phyloP scores from a whole-genome alignment of 2,329 filamentous ascomycete genomes.

The Hypoxylon sp. region DNA sequence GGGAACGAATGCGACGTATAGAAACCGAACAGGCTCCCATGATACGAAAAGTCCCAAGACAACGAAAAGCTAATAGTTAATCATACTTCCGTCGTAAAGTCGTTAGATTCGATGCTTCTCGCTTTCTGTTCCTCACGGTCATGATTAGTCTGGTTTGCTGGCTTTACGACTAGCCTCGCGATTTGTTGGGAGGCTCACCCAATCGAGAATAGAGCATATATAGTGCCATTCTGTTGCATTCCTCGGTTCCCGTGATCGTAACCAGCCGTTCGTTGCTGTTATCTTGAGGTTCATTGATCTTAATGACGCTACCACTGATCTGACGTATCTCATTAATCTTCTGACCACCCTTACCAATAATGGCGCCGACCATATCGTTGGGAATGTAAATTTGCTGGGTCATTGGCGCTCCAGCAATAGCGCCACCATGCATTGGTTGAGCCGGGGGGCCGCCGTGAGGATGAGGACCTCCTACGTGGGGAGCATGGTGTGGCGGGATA shows the following conservation, averaged over 20 bases:
- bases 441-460: constrained; percentile 76
- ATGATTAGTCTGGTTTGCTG: constrained; percentile 47
- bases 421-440: constrained; percentile 77
- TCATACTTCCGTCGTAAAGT: constrained; percentile 37
- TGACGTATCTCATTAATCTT: constrained; percentile 99
- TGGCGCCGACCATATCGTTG: constrained; percentile 99
- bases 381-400: constrained; percentile 99
- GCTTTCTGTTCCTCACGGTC: constrained; percentile 48
- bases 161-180: neutral
- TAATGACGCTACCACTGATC: constrained; percentile 97
- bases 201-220: constrained; percentile 99
- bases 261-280: constrained; percentile 98
- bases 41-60: constrained; percentile 29
- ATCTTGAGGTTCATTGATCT: constrained; percentile 99
- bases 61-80: constrained; percentile 25
- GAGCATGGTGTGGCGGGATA: constrained; percentile 78
- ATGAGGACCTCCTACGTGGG: constrained; percentile 73
- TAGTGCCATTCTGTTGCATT: constrained; percentile 99
- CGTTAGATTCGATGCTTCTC: constrained; percentile 52
- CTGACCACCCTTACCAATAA: constrained; percentile 97
- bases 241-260: constrained; percentile 96
- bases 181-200: constrained; percentile 68
- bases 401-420: constrained; percentile 81
- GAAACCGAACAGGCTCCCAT: constrained; percentile 27
- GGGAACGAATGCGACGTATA: constrained; percentile 40